Evolutionary conservation across 2,329 filamentous ascomycete genomes (phyloP), one percentile per base, ranked within the genome.

Genomic region (Fusarium ramigenum): DNA sequence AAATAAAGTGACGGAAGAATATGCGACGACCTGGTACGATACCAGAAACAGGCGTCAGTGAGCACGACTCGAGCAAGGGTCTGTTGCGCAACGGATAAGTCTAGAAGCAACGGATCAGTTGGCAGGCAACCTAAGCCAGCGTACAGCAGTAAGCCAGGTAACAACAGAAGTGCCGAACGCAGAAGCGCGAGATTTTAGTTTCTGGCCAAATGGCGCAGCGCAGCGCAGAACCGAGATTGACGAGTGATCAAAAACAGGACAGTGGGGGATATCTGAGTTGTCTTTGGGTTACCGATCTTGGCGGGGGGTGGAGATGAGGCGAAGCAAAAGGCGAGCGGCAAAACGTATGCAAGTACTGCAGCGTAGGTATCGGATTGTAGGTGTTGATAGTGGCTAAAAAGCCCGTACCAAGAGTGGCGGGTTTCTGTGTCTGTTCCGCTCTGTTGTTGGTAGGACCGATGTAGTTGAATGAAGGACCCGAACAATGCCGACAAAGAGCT

Each of bases 11-110:
- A 65, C 64, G 30, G 54, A 49, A 53, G 34, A 47, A 66, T 66
- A 68, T 71, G 69, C 46, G 64, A 60, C 60, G 66, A 49, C 64
- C 56, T 59, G 32, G 70, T 78, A 70, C 62, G 61, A 71, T 61
- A 71, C 50, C 47, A 74, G 44, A 37, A 39, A 65, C 47, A 50
- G 61, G 42, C 37, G 65, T 68, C 47, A 53, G 67, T 62, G 52
- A 66, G 63, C 66, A 76, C 69, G 56, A 59, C 72, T 73, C 75
- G 69, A 77, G 30, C 32, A 68, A 62, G 63, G 66, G 60, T 65
- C 66, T 66, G 75, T 73, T 44, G 76, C 72, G 69, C 72, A 72
- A 63, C 59, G 63, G 60, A 64, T 71, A 60, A 64, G 53, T 70
- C 68, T 59, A 74, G 66, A 75, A 65, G 65, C 57, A 66, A 54